Evolutionary conservation across 2,329 filamentous ascomycete genomes (phyloP), one percentile per base, ranked within the genome.

Genomic region (Ceratocystis eucalypticola): DNA sequence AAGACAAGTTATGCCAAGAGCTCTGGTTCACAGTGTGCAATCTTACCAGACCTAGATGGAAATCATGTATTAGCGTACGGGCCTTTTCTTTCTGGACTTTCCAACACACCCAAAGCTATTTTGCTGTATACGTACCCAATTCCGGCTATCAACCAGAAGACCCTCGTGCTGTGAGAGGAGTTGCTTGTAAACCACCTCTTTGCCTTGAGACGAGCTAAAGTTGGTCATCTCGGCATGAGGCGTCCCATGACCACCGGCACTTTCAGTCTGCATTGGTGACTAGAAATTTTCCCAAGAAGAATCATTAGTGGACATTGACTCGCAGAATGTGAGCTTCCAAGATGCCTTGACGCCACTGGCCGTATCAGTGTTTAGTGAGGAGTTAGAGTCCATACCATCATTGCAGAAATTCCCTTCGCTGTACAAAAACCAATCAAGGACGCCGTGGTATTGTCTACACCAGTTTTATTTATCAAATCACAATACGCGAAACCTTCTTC

Each of bases 141-240:
- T 92, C 63, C 85, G 80, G 73, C 93, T 89, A 5, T 81, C 88
- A 28, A 85, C 81, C 70, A 91, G 85, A 0, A 94, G 77, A 0
- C 84, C 84, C 69, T 83, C 80, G 0, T 87, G 85, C 72, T 91
- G 86, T 64, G 87, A 79, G 12, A 91, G 76, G 1, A 93, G 84
- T 71, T 92, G 88, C 69, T 82, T 80, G 70, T 92, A 92, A 28
- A 87, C 88, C 69, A 89, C 84, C 67, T 83, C 79, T 75, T 92
- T 93, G 65, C 80, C 84, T 68, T 90, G 75, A 70, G 83, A 84
- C 15, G 80, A 72, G 62, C 78, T 80, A 75, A 93, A 93, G 71
- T 84, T 89, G 64, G 88, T 89, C 2, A 88, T 84, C 73, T 93
- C 88, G 64, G 89, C 89, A 76, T 93, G 89, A 67, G 48, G 48